A percentile compares a stretch with the other conserved stretches of the same genome.
These are phyloP conservation scores for Avena insularis DNA, from an alignment of 176 grass and related monocot genomes.

Conservation along the genomic window DNA sequence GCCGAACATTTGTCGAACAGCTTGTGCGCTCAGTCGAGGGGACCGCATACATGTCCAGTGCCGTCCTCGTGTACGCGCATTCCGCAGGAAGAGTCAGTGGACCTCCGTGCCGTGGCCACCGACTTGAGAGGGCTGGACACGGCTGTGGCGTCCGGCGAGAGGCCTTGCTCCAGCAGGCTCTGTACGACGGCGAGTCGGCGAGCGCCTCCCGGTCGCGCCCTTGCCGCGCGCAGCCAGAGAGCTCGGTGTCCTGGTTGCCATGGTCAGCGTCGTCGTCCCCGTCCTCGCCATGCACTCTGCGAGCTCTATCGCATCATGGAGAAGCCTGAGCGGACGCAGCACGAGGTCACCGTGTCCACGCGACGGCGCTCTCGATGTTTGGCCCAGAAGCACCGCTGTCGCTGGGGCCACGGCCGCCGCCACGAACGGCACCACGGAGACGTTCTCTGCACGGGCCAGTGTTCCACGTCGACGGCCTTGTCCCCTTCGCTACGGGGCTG, in stretches of 20 bases:
- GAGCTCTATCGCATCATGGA: constrained; percentile 66
- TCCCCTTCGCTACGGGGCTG: too few species aligned
- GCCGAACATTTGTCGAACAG: constrained; percentile 46
- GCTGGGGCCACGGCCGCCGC: constrained; percentile 45
- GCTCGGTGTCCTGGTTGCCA: constrained; percentile 63
- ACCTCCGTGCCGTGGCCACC: constrained; percentile 20
- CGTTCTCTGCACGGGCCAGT: too few species aligned
- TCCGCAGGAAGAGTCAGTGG: constrained; percentile 64
- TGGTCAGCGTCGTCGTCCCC: constrained; percentile 44
- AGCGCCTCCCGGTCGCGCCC: constrained; percentile 56
- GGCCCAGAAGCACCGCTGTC: constrained; percentile 62
- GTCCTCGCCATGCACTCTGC: constrained; percentile 50
- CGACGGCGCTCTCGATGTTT: constrained; percentile 33
- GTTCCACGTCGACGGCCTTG: too few species aligned
- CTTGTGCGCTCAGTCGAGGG: constrained; percentile 49
- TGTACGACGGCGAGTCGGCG: constrained; percentile 41
- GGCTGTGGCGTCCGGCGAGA: constrained; percentile 52
- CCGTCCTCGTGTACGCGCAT: constrained; percentile 66
- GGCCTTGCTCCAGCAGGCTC: constrained; percentile 47
- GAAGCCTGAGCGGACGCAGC: constrained; percentile 71
- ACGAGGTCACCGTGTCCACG: constrained; percentile 79
- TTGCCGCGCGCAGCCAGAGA: constrained; percentile 65
- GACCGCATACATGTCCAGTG: constrained; percentile 77
- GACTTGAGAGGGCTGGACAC: constrained; percentile 68
- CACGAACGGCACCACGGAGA: too few species aligned